phyloP scores from a whole-genome alignment of 371 early-diverging fungal species.

The Mucor mucedo region DNA sequence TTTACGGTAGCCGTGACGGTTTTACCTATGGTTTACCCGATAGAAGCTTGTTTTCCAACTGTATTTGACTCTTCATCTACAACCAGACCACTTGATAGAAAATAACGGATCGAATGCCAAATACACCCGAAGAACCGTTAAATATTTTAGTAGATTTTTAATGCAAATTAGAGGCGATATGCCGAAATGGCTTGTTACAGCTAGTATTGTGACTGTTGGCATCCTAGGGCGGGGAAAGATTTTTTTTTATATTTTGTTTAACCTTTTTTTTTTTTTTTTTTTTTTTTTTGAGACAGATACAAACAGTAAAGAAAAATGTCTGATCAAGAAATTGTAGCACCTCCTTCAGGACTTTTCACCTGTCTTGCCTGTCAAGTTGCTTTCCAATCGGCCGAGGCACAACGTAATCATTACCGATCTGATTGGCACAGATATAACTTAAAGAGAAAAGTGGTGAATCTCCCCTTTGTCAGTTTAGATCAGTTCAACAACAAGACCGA shows the following conservation, averaged over 20 bases:
- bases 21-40: not conserved
- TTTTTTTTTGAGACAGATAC: not conserved
- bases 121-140: too few species aligned
- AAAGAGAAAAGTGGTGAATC: slow-evolving; percentile 82
- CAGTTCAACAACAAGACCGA: slow-evolving; percentile 64
- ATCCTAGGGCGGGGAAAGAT: too few species aligned
- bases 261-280: slow-evolving; percentile 2
- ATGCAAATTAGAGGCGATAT: not conserved
- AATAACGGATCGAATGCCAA: too few species aligned
- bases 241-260: slow-evolving; percentile 7
- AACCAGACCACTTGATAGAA: too few species aligned
- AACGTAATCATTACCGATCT: slow-evolving; percentile 81
- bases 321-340: slow-evolving; percentile 15
- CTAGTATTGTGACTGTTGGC: not conserved
- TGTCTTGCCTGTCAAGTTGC: slow-evolving; percentile 87
- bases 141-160: too few species aligned
- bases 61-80: too few species aligned
- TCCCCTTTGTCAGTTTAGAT: slow-evolving; percentile 77
- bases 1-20: not conserved
- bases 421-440: slow-evolving; percentile 94
- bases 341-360: slow-evolving; percentile 56
- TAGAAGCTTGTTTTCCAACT: too few species aligned
- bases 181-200: not conserved
- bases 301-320: slow-evolving; percentile 12
- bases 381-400: slow-evolving; percentile 79